Evolutionary conservation across 805 yeast genomes (phyloP), one percentile per base, ranked within the genome.

Genomic region (Saturnispora mendoncae): DNA sequence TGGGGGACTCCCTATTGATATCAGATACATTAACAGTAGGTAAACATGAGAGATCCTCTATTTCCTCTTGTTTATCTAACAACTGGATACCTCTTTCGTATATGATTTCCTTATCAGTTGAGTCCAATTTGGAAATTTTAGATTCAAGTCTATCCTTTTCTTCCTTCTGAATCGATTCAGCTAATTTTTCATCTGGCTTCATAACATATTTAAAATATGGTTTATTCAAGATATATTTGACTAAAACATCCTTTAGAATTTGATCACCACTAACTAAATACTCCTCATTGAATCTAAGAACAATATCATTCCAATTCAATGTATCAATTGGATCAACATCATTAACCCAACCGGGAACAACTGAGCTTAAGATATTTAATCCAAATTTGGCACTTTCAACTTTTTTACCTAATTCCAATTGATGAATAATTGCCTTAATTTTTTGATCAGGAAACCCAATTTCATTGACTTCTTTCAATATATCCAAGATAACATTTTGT

Each of bases 301-400:
- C 62, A 18, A 74, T 66, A 9, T 67, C 68, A 49, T 83, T 82
- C 61, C 84, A 82, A 42, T 78, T 77, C 37, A 92, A 62, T 3
- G 72, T 51, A 10, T 76, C 71, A 49, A 90, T 66, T 2, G 94
- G 94, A 59, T 85, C 84, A n/a, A 75, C 72, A 18, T 74, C 76
- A 56, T 86, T 86, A 39, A 83, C 79, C 84, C 96, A 87, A 8
- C 85, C 78, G 7, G 95, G 84, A n/a, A 84, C 72, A 7, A 92
- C 48, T 1, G 85, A 71, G 55, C 76, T 76, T 26, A 90, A 66
- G 36, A 90, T 57, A 28, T 78, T 78, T 66, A 92, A 65, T 9
- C 98, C 98, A 65, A 86, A 92, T 46, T 84, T 84, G 0, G 97
- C 80, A 51, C 81, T 87, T 48, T 87, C 94, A 50, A 86, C 88